phyloP scores from a whole-genome alignment of 2,329 filamentous ascomycete genomes.

The Xylariaceae sp. region DNA sequence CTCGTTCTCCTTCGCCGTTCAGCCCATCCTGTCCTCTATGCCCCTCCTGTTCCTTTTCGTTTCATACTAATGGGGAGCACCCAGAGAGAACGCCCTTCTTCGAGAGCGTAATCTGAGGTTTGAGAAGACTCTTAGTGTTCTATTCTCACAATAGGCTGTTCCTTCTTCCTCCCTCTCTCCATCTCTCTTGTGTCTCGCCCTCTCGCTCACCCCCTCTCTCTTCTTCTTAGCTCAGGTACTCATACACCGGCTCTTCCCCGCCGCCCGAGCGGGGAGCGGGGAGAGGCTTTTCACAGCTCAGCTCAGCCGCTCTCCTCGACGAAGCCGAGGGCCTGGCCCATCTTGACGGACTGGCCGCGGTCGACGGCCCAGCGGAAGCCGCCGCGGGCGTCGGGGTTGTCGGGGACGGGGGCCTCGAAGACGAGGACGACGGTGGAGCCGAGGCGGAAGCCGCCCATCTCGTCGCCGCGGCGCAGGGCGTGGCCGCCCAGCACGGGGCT shows the following conservation, averaged over 20 bases:
- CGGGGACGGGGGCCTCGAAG: constrained; percentile 81
- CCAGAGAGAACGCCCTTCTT: too few species aligned
- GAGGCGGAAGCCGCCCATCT: constrained; percentile 97
- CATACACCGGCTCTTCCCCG: neutral
- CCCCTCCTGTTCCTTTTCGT: too few species aligned
- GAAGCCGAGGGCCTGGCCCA: constrained; percentile 78
- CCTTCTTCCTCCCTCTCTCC: neutral
- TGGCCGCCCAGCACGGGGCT: constrained; percentile 75
- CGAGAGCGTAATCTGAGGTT: too few species aligned
- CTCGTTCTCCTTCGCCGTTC: too few species aligned
- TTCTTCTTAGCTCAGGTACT: neutral
- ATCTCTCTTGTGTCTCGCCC: neutral
- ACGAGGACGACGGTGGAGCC: constrained; percentile 93
- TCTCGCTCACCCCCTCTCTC: neutral
- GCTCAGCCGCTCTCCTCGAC: constrained; percentile 40
- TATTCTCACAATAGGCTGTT: too few species aligned
- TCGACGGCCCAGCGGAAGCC: constrained; percentile 84
- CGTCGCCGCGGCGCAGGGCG: constrained; percentile 77
- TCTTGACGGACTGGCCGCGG: constrained; percentile 80
- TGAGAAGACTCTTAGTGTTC: too few species aligned
- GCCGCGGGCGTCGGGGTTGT: constrained; percentile 47
- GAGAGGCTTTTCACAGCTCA: too few species aligned
- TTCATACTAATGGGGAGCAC: too few species aligned
- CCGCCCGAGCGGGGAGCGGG: too few species aligned
- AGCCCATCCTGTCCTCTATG: too few species aligned